Percentiles rank a stretch among this genome's conserved stretches.
phyloP scores from a whole-genome alignment of 306 rosid genomes.

The Sechiopsis laciniata region DNA sequence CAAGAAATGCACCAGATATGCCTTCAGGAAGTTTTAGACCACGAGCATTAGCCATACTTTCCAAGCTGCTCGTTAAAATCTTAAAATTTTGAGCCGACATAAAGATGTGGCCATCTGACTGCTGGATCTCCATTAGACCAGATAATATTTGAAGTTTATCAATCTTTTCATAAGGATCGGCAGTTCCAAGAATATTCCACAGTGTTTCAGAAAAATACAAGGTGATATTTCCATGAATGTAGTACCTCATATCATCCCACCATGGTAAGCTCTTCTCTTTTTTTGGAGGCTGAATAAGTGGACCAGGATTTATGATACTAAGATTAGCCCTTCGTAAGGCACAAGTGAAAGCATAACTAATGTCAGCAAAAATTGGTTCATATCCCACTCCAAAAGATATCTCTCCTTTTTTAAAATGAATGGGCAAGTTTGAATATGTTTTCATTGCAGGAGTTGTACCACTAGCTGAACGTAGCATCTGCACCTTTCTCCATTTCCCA shows the following conservation, averaged over 20 bases:
- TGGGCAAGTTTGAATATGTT: slow-evolving; percentile 70
- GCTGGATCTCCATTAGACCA: slow-evolving; percentile 70
- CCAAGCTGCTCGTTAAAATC: slow-evolving; percentile 77
- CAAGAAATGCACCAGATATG: slow-evolving; percentile 61
- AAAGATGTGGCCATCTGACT: slow-evolving; percentile 78
- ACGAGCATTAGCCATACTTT: slow-evolving; percentile 70
- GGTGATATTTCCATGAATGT: slow-evolving; percentile 80
- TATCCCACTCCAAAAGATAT: slow-evolving; percentile 91
- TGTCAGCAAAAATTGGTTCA: slow-evolving; percentile 88
- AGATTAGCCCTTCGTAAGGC: slow-evolving; percentile 98
- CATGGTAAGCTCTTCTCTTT: slow-evolving; percentile 94
- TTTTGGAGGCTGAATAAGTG: slow-evolving; percentile 58
- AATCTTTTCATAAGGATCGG: slow-evolving; percentile 94
- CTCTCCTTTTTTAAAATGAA: slow-evolving; percentile 74
- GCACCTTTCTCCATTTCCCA: slow-evolving; percentile 95
- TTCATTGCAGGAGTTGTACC: slow-evolving; percentile 97
- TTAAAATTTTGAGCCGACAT: slow-evolving; percentile 71
- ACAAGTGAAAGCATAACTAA: slow-evolving; percentile 87
- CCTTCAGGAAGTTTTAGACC: slow-evolving; percentile 79
- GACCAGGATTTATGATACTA: slow-evolving; percentile 45
- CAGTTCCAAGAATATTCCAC: slow-evolving; percentile 70
- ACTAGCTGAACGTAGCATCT: slow-evolving; percentile 90
- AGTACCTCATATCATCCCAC: slow-evolving; percentile 99
- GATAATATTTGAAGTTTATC: slow-evolving; percentile 73
- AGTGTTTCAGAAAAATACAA: slow-evolving; percentile 60